Conservation (phyloP, 1,139 yeast genomes). For the Lodderomyces pseudojiufengensis region DNA sequence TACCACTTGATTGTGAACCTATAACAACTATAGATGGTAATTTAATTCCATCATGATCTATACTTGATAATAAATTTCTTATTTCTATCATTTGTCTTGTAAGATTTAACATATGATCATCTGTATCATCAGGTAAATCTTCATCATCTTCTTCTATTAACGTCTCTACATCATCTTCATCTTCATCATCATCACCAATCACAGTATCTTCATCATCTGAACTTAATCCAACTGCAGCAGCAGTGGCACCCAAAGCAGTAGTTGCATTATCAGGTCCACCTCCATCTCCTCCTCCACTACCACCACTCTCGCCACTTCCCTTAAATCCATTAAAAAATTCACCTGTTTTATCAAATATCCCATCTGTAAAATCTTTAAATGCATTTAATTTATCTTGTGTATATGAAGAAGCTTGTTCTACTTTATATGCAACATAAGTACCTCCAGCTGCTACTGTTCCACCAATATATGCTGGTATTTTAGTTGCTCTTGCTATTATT, state of each 20-base stretch:
- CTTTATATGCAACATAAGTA: constrained; percentile 84
- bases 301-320: constrained; percentile 10
- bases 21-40: constrained; percentile 94
- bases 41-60: constrained; percentile 77
- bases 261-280: constrained; percentile 26
- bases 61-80: constrained; percentile 67
- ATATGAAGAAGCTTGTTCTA: constrained; percentile 76
- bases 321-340: constrained; percentile 33
- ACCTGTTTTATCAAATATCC: constrained; percentile 41
- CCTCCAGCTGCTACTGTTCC: constrained; percentile 95
- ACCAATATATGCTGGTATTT: constrained; percentile 77
- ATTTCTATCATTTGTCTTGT: constrained; percentile 97
- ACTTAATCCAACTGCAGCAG: constrained; percentile 44
- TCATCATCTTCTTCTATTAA: constrained; percentile 38
- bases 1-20: constrained; percentile 97
- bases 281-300: constrained; percentile 12
- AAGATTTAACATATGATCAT: constrained; percentile 75
- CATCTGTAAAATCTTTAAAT: constrained; percentile 55
- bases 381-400: constrained; percentile 64
- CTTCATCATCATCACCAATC: constrained; percentile 16
- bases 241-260: constrained; percentile 43
- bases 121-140: constrained; percentile 48
- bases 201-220: constrained; percentile 26
- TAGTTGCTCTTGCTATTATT: constrained; percentile 39
- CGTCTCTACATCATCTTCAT: constrained; percentile 32